phyloP scores from a whole-genome alignment of 345 rosid genomes.

The Psidium guajava region DNA sequence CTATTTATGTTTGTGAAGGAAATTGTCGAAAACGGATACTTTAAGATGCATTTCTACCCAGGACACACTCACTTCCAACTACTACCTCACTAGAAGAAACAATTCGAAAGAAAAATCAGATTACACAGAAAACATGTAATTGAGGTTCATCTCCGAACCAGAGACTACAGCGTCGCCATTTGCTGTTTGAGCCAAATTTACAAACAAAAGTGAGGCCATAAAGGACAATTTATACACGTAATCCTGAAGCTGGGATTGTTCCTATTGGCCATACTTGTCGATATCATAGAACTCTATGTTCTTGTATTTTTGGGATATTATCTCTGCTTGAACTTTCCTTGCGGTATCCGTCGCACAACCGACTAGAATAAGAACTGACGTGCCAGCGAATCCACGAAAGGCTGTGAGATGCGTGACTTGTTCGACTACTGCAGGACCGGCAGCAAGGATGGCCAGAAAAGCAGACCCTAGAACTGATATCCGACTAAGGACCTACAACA shows the following conservation, averaged over 20 bases:
- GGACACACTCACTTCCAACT: background rate
- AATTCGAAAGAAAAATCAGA: background rate
- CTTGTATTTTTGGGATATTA: conserved; percentile 92
- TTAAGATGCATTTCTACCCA: background rate
- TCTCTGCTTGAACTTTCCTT: conserved; percentile 93
- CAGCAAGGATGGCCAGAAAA: conserved; percentile 84
- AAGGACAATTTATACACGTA: background rate
- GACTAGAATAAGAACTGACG: conserved; percentile 93
- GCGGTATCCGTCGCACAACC: conserved; percentile 99
- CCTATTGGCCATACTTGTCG: conserved; percentile 28
- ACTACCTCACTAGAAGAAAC: background rate
- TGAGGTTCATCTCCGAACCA: background rate
- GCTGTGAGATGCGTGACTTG: conserved; percentile 90
- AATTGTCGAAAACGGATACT: background rate
- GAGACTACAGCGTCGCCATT: background rate
- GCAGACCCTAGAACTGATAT: conserved; percentile 90
- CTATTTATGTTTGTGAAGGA: background rate
- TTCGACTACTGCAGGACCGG: conserved; percentile 92
- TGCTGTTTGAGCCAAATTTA: background rate
- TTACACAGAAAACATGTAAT: background rate
- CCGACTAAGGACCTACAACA: conserved; percentile 72
- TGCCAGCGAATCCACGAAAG: conserved; percentile 96
- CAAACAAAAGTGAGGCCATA: background rate
- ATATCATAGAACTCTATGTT: conserved; percentile 83
- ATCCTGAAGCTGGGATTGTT: background rate